Percentiles rank a stretch among this genome's conserved stretches.
phyloP scores from a whole-genome alignment of 139 green algal species.

The Pleodorina starrii region DNA sequence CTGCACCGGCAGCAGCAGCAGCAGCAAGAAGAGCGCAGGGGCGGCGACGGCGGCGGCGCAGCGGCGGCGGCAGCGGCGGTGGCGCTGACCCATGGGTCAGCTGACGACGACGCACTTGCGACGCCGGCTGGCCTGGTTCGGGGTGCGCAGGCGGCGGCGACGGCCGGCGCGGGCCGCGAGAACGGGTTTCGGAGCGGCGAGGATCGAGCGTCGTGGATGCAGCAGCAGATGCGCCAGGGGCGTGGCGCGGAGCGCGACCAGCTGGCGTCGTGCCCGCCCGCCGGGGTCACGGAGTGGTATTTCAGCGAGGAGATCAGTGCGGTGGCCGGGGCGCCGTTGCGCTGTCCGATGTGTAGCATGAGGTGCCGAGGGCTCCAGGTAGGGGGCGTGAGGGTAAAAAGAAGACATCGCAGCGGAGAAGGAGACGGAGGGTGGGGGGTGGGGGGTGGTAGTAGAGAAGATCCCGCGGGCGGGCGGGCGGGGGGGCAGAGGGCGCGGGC shows the following conservation, averaged over 20 bases:
- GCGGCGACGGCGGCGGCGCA: background rate
- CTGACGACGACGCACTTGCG: background rate
- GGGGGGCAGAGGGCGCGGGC: too few relatives aligned
- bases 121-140: background rate
- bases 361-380: constrained; percentile 10
- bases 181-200: background rate
- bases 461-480: too few relatives aligned
- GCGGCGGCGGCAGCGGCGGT: too few relatives aligned
- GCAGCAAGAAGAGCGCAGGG: background rate
- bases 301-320: constrained; percentile 9
- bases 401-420: too few relatives aligned
- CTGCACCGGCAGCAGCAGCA: background rate
- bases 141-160: background rate
- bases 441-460: too few relatives aligned
- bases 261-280: background rate
- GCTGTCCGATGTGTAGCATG: constrained; percentile 17
- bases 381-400: too few relatives aligned
- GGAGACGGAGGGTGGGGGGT: too few relatives aligned
- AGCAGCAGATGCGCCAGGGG: constrained; percentile 1
- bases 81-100: too few relatives aligned
- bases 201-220: background rate
- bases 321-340: background rate
- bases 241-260: background rate
- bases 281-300: background rate
- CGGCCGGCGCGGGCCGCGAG: background rate